Evolutionary conservation across 495 filamentous ascomycete species (phyloP).

Genomic region (Podospora anserina): DNA sequence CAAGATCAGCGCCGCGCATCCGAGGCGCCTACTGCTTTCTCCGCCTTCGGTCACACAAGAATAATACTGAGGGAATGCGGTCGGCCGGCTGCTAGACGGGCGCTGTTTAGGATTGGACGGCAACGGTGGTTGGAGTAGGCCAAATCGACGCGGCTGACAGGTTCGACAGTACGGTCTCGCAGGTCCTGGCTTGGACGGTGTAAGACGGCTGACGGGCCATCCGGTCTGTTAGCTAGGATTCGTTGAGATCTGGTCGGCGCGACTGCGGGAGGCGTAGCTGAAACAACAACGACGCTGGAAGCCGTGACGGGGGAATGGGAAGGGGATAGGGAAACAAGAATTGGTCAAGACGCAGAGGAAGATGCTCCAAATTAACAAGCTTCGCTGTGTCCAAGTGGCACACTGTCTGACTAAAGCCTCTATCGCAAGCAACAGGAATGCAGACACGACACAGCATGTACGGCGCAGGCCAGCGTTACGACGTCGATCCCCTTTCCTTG

Average conservation of each 20-base stretch:
- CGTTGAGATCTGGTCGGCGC: conserved; percentile 6
- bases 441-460: not conserved
- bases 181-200: conserved; percentile 2
- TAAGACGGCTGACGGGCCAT: conserved; percentile 4
- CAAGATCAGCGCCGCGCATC: conserved; percentile 14
- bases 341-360: not conserved
- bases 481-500: not conserved
- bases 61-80: conserved; percentile 9
- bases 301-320: conserved; percentile 9
- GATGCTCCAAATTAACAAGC: conserved; percentile 1
- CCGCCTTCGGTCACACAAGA: conserved; percentile 4
- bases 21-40: conserved; percentile 5
- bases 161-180: conserved; percentile 8
- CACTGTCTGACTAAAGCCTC: conserved; percentile 3
- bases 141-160: not conserved
- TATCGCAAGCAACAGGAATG: not conserved
- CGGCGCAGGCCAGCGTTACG: conserved; percentile 1
- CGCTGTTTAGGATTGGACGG: not conserved
- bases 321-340: conserved; percentile 3
- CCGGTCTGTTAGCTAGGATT: conserved; percentile 19
- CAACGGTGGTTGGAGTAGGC: not conserved
- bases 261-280: conserved; percentile 19
- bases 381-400: conserved; percentile 2
- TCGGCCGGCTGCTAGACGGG: not conserved
- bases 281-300: conserved; percentile 21